phyloP scores from a whole-genome alignment of 2,329 filamentous ascomycete species.

The Graphiopsis chlorocephala region DNA sequence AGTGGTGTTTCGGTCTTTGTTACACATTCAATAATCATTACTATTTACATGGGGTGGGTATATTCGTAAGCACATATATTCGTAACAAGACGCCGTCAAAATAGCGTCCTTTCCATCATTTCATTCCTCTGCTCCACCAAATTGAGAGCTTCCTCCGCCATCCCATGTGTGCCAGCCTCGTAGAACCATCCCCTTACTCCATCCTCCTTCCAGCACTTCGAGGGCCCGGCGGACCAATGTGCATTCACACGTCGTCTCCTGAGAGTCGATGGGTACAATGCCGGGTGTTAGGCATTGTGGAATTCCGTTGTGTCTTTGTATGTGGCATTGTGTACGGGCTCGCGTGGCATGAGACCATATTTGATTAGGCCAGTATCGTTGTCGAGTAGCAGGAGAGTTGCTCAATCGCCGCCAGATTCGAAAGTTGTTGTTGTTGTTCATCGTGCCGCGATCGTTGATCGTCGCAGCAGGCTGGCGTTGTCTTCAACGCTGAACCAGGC shows the following conservation, averaged over 20 bases:
- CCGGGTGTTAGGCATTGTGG: background rate
- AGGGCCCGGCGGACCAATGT: background rate
- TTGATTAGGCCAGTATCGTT: background rate
- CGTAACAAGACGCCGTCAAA: background rate
- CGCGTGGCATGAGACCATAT: background rate
- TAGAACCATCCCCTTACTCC: background rate
- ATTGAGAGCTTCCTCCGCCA: background rate
- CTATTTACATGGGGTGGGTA: background rate
- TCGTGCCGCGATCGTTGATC: background rate
- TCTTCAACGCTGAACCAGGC: constrained; percentile 30
- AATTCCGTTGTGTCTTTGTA: background rate
- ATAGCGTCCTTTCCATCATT: background rate
- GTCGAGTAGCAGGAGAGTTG: background rate
- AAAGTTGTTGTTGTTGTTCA: background rate
- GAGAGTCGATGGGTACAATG: background rate
- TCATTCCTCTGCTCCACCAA: background rate
- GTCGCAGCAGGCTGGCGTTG: background rate
- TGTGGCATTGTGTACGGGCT: background rate
- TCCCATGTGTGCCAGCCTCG: background rate
- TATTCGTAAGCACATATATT: background rate
- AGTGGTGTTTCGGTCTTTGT: background rate
- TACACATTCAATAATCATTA: background rate
- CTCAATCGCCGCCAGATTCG: background rate
- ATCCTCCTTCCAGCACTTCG: background rate
- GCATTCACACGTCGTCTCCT: background rate